Evolutionary conservation across 768 basidiomycete genomes (phyloP), one percentile per base, ranked within the genome.

Genomic region (Trametes punicea): DNA sequence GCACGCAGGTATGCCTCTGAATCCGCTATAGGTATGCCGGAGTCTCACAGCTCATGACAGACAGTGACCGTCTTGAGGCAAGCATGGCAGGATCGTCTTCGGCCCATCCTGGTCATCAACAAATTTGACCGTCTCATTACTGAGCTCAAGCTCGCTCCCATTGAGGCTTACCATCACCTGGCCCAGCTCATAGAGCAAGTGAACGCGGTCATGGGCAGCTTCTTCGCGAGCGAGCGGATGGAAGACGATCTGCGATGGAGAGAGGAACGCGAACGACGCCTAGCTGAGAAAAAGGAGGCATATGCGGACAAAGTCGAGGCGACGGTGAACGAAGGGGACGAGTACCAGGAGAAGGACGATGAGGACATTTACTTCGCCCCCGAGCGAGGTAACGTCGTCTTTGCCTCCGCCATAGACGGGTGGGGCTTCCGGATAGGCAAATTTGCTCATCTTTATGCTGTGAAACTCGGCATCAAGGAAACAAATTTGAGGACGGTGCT

Each of bases 281-380:
- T 96, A 16, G 85, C 84, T 11, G 80, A 78, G 21, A 88, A 91
- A 73, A 90, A 84, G 63, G 87, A 90, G 52, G 74, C 75, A 9
- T 76, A 77, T 53, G 86, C 85, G 4, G 85, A 86, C 38, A 84
- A 87, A 62, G 77, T 79, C 8, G 67, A 67, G 21, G 68, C 68
- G 10, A 58, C 62, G 10, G 74, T 79, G 18, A 79, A 88, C 51
- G 83, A 85, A 31, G 72, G 70, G 0, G 82, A 85, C 21, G 81
- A 82, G 44, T 98, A 90, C 70, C 85, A 93, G 65, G 97, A 99
- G 71, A 93, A 92, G 68, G 95, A 98, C 66, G 97, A 98, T 64
- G 94, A 96, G 69, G 93, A 95, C 69, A 87, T 98, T 51, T 98
- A 98, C 72, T 98, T 99, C 63, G 90, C 93, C 0, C 97, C 97